phyloP scores from a whole-genome alignment of 768 basidiomycete species.

The Kwoniella shandongensis region DNA sequence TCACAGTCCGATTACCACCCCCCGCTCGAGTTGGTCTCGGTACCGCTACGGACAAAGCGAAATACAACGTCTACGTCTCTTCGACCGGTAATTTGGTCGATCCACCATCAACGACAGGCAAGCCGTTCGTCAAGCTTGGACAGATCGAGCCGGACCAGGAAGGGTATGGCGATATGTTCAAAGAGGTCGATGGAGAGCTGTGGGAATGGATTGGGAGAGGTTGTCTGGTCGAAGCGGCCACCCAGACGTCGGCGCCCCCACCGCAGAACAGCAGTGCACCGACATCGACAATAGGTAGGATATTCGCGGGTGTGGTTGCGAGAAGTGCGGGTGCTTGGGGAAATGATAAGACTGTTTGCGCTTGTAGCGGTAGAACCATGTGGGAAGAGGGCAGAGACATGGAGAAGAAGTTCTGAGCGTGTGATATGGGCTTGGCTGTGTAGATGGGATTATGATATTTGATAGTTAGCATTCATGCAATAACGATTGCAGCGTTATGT shows the following conservation, averaged over 20 bases:
- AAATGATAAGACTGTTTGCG: slow-evolving; percentile 53
- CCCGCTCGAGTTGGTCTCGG: slow-evolving; percentile 33
- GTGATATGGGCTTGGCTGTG: no score
- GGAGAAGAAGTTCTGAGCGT: slow-evolving; percentile 37
- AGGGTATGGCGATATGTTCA: slow-evolving; percentile 52
- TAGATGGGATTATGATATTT: no score
- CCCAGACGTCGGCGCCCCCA: neutral
- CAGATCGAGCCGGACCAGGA: slow-evolving; percentile 41
- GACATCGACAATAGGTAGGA: slow-evolving; percentile 29
- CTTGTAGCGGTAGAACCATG: slow-evolving; percentile 53
- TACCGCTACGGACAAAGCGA: slow-evolving; percentile 2
- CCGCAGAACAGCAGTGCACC: neutral
- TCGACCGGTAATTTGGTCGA: slow-evolving; percentile 47
- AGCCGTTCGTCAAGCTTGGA: slow-evolving; percentile 32
- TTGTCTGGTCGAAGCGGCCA: slow-evolving; percentile 45
- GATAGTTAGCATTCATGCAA: no score
- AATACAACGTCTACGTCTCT: slow-evolving; percentile 49
- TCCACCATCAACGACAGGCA: slow-evolving; percentile 47
- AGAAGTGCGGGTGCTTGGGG: slow-evolving; percentile 51
- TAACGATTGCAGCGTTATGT: no score
- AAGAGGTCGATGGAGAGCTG: slow-evolving; percentile 47
- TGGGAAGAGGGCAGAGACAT: slow-evolving; percentile 54
- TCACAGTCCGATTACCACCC: slow-evolving; percentile 51
- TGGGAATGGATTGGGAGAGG: slow-evolving; percentile 53
- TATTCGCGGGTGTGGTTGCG: slow-evolving; percentile 52